Evolutionary conservation across 495 filamentous ascomycete species (phyloP).

Genomic region (Hypoxylon cercidicola): DNA sequence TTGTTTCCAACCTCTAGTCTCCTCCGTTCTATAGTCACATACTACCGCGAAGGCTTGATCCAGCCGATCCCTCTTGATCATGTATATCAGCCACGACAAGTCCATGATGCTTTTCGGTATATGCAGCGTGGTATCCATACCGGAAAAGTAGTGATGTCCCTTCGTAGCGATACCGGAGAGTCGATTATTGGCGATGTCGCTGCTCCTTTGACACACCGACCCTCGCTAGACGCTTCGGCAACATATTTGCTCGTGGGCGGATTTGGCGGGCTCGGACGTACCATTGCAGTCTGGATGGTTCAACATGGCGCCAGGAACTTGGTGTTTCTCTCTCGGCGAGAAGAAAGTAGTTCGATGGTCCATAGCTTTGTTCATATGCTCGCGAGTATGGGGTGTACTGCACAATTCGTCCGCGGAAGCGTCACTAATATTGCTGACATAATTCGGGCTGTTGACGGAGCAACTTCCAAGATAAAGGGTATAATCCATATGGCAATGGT

Average conservation of each 20-base stretch:
- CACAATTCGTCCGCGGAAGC: conserved; percentile 51
- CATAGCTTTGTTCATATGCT: conserved; percentile 57
- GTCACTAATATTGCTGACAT: conserved; percentile 49
- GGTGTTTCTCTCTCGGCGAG: conserved; percentile 61
- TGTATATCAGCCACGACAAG: too few species aligned
- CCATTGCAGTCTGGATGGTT: conserved; percentile 65
- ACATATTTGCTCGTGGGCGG: conserved; percentile 70
- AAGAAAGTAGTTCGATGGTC: too few species aligned
- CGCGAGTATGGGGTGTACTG: conserved; percentile 43
- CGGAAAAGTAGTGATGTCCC: too few species aligned
- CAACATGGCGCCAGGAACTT: conserved; percentile 65
- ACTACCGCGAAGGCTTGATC: too few species aligned
- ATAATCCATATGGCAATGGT: conserved; percentile 63
- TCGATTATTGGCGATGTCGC: too few species aligned
- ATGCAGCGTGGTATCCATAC: too few species aligned
- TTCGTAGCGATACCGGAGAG: too few species aligned
- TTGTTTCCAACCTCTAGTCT: too few species aligned
- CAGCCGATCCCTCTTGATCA: too few species aligned
- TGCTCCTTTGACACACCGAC: too few species aligned
- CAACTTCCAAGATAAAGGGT: conserved; percentile 48
- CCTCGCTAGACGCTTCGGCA: conserved; percentile 21
- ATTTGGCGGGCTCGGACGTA: conserved; percentile 68
- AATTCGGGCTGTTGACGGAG: conserved; percentile 40
- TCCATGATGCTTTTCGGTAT: too few species aligned
- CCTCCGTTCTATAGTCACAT: too few species aligned